Conservation (phyloP, 148 eudicot genomes). For the Chenopodium album region DNA sequence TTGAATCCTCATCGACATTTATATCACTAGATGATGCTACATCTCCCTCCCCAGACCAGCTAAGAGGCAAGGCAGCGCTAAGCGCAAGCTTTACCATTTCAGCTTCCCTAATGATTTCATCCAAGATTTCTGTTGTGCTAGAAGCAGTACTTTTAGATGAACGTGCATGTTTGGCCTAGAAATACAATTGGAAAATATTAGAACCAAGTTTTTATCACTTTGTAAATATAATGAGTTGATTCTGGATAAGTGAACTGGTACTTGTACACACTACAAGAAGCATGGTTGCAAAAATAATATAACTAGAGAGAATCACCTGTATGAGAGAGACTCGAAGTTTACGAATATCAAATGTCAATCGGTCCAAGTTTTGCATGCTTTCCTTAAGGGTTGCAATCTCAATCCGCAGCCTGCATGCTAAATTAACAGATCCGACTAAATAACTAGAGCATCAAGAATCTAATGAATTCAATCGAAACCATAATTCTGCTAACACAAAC, state of each 20-base stretch:
- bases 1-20: conserved; percentile 20
- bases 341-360: conserved; percentile 63
- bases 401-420: conserved; percentile 43
- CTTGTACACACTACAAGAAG: not conserved
- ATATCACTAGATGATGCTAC: conserved; percentile 26
- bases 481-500: not conserved
- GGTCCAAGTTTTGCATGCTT: conserved; percentile 84
- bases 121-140: conserved; percentile 36
- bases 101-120: conserved; percentile 67
- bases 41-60: conserved; percentile 73
- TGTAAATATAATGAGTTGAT: not conserved
- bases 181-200: not conserved
- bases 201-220: not conserved
- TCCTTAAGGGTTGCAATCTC: conserved; percentile 88
- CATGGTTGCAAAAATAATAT: not conserved
- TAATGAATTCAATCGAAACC: not conserved
- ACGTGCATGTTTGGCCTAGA: conserved; percentile 54
- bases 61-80: conserved; percentile 82
- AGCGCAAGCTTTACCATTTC: conserved; percentile 74
- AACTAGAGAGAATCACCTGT: conserved; percentile 46
- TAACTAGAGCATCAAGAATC: conserved; percentile 3
- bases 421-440: not conserved
- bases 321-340: conserved; percentile 70
- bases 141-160: conserved; percentile 24
- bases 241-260: not conserved